Conservation (phyloP, 306 rosid genomes). For the Prunus mume region DNA sequence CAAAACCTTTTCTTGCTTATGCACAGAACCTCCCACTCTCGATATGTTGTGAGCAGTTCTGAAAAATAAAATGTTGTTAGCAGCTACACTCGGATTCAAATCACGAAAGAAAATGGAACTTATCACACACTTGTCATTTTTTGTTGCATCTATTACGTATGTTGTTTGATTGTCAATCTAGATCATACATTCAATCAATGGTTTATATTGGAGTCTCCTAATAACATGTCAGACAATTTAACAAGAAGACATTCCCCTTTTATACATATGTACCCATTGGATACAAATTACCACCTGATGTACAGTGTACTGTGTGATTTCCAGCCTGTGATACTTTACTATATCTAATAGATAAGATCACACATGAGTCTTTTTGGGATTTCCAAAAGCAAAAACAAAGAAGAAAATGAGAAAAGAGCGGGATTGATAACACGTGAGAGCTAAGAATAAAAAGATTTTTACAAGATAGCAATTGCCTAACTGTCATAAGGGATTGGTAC, state of each 20-base stretch:
- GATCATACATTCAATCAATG: neutral
- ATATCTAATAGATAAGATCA: neutral
- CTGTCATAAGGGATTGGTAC: neutral
- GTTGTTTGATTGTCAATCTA: neutral
- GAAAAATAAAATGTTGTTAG: neutral
- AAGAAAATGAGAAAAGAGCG: neutral
- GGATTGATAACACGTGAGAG: neutral
- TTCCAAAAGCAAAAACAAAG: no score
- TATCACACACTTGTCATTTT: neutral
- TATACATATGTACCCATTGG: neutral
- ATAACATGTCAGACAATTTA: neutral
- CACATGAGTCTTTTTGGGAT: neutral
- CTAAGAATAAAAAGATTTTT: neutral
- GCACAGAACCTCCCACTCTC: neutral
- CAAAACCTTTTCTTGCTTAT: neutral
- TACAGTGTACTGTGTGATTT: neutral
- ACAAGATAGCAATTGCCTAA: neutral
- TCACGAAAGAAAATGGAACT: neutral
- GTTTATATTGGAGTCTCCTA: neutral
- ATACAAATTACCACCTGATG: neutral
- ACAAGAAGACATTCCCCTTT: neutral
- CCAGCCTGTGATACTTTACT: no score
- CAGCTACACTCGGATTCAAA: neutral
- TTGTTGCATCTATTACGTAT: neutral
- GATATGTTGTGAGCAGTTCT: neutral